phyloP scores from a whole-genome alignment of 2,329 filamentous ascomycete species.

The Alternaria solani region DNA sequence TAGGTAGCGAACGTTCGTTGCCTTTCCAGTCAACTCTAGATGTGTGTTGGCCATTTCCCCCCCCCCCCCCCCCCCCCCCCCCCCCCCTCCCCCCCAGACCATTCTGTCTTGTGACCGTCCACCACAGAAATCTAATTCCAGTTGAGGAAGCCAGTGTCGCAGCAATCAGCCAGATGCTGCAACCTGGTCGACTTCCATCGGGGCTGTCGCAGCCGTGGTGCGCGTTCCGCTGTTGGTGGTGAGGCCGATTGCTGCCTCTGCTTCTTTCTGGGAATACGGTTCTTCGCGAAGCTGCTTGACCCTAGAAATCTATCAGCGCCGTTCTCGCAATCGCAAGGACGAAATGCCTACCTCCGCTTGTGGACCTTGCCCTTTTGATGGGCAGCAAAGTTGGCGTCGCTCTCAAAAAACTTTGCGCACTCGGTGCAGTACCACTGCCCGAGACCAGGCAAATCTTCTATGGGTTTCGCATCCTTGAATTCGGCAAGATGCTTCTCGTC shows the following conservation, averaged over 20 bases:
- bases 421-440: constrained; percentile 88
- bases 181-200: constrained; percentile 47
- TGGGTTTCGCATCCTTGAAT: constrained; percentile 78
- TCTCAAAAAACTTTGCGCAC: constrained; percentile 97
- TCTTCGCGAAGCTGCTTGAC: constrained; percentile 83
- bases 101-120: neutral
- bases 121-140: neutral
- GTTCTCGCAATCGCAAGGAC: neutral
- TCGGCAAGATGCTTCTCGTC: constrained; percentile 81
- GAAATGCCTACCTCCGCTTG: constrained; percentile 74
- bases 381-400: constrained; percentile 74
- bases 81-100: too few relatives aligned
- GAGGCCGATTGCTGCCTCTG: constrained; percentile 80
- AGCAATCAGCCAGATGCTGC: constrained; percentile 22
- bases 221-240: constrained; percentile 71
- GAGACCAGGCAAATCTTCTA: constrained; percentile 86
- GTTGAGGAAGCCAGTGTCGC: neutral
- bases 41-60: neutral
- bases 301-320: constrained; percentile 58
- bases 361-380: constrained; percentile 92
- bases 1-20: neutral
- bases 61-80: too few relatives aligned
- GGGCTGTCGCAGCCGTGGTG: constrained; percentile 34
- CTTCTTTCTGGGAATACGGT: constrained; percentile 84
- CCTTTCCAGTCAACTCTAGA: neutral